Evolutionary conservation across 2,329 filamentous ascomycete species (phyloP).

Genomic region (Cladosporium sp.): DNA sequence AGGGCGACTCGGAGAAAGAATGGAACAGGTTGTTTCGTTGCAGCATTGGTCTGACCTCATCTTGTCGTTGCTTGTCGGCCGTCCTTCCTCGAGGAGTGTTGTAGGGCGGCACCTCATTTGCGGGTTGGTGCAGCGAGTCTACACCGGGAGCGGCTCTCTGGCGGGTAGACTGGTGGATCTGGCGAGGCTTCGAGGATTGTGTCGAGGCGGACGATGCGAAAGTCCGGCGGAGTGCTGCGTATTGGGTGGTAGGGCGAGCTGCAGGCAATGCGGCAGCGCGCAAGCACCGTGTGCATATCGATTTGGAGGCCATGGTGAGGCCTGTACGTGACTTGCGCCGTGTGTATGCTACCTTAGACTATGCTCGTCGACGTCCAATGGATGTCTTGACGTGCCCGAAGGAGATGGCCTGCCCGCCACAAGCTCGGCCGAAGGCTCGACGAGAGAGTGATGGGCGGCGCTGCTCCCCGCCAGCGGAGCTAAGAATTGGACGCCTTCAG

Average conservation of each 20-base stretch:
- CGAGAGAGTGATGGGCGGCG: background rate
- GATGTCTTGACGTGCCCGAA: constrained; percentile 11
- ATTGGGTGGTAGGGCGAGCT: constrained; percentile 8
- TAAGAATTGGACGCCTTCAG: constrained; percentile 1
- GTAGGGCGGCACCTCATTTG: background rate
- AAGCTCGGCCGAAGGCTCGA: background rate
- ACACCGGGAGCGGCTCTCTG: constrained; percentile 19
- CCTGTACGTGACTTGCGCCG: background rate
- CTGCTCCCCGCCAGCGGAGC: constrained; percentile 2
- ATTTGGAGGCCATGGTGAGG: constrained; percentile 22
- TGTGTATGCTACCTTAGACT: background rate
- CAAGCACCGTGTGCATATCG: constrained; percentile 24
- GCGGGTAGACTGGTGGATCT: constrained; percentile 20
- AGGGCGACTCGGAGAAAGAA: constrained; percentile 81
- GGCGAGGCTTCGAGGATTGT: constrained; percentile 18
- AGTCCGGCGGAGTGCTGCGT: constrained; percentile 15
- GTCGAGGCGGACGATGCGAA: constrained; percentile 20
- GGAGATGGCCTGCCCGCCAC: constrained; percentile 14
- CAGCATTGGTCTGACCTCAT: background rate
- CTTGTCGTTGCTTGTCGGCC: constrained; percentile 5
- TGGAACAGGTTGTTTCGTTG: constrained; percentile 64
- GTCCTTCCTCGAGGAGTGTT: constrained; percentile 2
- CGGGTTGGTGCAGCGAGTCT: constrained; percentile 13
- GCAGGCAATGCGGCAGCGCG: constrained; percentile 16
- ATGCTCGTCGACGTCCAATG: background rate